Percentiles rank a stretch among this genome's conserved stretches.
These are phyloP conservation scores for Monilinia fructicola DNA, from an alignment of 2,329 filamentous ascomycete genomes.

Conservation along the genomic window DNA sequence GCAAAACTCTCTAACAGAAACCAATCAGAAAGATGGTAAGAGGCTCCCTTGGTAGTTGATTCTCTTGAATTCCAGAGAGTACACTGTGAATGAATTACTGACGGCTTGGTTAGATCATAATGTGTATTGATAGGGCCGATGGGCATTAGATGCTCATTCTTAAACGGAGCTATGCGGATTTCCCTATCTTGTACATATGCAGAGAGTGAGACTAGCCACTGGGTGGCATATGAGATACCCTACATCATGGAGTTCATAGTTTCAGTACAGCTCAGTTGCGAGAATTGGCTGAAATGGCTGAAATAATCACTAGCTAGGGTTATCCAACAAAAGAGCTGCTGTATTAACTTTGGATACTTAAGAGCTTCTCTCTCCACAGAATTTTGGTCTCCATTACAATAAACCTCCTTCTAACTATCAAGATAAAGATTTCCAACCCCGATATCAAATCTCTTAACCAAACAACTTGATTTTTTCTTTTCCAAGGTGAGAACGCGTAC, in stretches of 20 bases:
- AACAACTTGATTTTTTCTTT: not conserved
- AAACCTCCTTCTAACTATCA: not conserved
- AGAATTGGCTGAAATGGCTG: not conserved
- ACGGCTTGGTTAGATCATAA: not conserved
- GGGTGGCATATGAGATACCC: rapidly evolving
- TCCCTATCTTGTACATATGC: not conserved
- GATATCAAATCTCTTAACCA: not conserved
- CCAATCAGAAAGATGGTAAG: no score
- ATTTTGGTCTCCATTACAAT: not conserved
- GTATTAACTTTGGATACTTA: conserved; percentile 1
- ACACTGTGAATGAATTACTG: not conserved
- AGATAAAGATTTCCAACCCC: not conserved
- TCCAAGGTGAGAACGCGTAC: not conserved
- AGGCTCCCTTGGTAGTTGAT: not conserved
- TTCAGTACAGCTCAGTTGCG: not conserved
- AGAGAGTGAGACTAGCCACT: not conserved
- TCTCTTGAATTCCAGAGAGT: not conserved
- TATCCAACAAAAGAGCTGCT: not conserved
- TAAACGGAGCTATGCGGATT: not conserved
- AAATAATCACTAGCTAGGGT: not conserved
- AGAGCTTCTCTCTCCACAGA: not conserved
- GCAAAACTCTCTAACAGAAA: no score
- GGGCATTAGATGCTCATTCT: not conserved
- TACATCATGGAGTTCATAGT: not conserved
- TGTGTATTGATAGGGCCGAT: not conserved